Conservation (phyloP, 1,139 yeast species). For the Taiozyma sp. region DNA sequence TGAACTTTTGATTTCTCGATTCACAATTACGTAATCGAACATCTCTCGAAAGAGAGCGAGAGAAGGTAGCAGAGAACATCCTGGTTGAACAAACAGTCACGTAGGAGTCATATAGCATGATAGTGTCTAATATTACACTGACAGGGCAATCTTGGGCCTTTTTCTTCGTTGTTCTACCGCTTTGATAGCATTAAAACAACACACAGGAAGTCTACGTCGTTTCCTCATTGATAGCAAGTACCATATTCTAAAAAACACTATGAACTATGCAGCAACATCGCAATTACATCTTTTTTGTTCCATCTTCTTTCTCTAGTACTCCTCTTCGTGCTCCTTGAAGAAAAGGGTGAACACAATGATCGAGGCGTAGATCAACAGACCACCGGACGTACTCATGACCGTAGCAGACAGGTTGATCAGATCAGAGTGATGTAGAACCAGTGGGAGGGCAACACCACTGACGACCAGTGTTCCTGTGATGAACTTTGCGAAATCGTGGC, state of each 20-base stretch:
- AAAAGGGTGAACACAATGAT: conserved; percentile 69
- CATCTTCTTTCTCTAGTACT: conserved; percentile 20
- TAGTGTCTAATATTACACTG: too few relatives aligned
- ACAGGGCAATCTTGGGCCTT: background rate
- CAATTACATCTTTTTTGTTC: background rate
- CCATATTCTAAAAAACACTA: conserved; percentile 10
- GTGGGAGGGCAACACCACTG: conserved; percentile 65
- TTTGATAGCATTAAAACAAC: background rate
- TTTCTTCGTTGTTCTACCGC: background rate
- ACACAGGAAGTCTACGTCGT: background rate
- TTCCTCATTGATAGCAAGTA: background rate
- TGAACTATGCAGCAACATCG: conserved; percentile 8
- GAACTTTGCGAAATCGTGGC: conserved; percentile 57
- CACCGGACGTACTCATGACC: conserved; percentile 66
- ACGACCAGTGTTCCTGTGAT: conserved; percentile 63
- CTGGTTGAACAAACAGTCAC: too few relatives aligned
- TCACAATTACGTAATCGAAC: background rate
- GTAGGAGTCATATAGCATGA: too few relatives aligned
- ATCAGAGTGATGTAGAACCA: conserved; percentile 57
- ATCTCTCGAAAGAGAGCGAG: too few relatives aligned
- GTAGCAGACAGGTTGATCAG: conserved; percentile 55
- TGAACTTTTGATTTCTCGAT: background rate
- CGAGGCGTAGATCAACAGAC: conserved; percentile 65
- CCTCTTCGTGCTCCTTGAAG: conserved; percentile 57
- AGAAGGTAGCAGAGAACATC: too few relatives aligned